These are phyloP conservation scores for Sordariomycetes sp. DNA, from an alignment of 2,329 filamentous ascomycete species.

Conservation along the genomic window DNA sequence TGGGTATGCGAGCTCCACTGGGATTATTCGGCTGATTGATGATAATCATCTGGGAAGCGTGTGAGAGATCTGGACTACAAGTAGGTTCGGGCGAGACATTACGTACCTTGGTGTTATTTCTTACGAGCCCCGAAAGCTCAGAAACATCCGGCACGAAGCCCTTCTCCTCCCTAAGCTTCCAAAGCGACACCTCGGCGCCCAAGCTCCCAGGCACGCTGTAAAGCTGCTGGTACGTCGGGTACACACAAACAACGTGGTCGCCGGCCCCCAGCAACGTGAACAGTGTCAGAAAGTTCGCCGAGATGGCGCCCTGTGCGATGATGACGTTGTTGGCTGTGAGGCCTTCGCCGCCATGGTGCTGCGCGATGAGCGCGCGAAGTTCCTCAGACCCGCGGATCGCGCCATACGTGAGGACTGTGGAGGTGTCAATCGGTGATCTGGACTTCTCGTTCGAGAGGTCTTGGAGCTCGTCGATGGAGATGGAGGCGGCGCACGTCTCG, in stretches of 20 bases:
- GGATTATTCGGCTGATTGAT: conserved; percentile 71
- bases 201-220: conserved; percentile 63
- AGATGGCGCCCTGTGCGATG: conserved; percentile 68
- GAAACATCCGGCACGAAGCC: conserved; percentile 54
- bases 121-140: conserved; percentile 52
- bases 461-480: conserved; percentile 57
- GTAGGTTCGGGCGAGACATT: background rate
- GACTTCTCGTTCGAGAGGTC: conserved; percentile 38
- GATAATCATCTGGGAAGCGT: conserved; percentile 28
- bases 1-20: conserved; percentile 57
- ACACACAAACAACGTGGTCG: conserved; percentile 77
- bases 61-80: background rate
- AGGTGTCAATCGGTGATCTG: conserved; percentile 27
- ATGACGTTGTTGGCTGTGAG: conserved; percentile 51
- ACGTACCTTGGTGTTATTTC: conserved; percentile 54
- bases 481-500: conserved; percentile 65
- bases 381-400: conserved; percentile 53
- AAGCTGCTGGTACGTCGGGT: conserved; percentile 78
- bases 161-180: conserved; percentile 53
- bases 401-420: conserved; percentile 57
- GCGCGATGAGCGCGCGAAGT: conserved; percentile 51
- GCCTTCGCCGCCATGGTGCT: conserved; percentile 47
- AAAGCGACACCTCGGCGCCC: conserved; percentile 65
- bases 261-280: conserved; percentile 59
- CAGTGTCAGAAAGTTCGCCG: conserved; percentile 71